Percentiles rank a stretch among this genome's conserved stretches.
Conservation (phyloP, 2,329 filamentous ascomycete genomes). For the Trichoderma simmonsii region DNA sequence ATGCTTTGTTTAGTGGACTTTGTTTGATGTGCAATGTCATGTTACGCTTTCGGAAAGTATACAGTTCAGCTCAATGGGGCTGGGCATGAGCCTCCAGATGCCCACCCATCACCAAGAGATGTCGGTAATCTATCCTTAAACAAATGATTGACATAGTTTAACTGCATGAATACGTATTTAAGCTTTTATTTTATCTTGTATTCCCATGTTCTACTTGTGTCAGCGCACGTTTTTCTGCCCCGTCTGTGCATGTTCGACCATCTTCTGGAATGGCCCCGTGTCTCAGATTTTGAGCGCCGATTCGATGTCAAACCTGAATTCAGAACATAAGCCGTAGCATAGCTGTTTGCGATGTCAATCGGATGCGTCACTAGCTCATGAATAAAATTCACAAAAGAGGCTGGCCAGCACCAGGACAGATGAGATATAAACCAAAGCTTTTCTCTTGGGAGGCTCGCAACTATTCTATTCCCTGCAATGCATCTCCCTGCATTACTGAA, state of each 20-base stretch:
- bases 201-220: background rate
- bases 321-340: background rate
- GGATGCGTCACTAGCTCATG: background rate
- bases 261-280: background rate
- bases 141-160: background rate
- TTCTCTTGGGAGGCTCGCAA: background rate
- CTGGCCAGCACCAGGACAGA: background rate
- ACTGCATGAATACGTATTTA: background rate
- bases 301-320: background rate
- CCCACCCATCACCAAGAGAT: background rate
- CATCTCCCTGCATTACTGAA: background rate
- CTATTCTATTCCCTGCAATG: background rate
- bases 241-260: background rate
- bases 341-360: background rate
- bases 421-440: slow-evolving; percentile 4
- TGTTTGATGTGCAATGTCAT: background rate
- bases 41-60: background rate
- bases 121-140: background rate
- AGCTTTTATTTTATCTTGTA: background rate
- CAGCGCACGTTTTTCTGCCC: background rate
- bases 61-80: background rate
- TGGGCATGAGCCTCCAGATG: background rate
- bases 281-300: background rate
- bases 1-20: background rate
- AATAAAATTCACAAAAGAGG: background rate